Evolutionary conservation across 352 stramenopile species (phyloP).

Genomic region (Phytophthora uliginosa): DNA sequence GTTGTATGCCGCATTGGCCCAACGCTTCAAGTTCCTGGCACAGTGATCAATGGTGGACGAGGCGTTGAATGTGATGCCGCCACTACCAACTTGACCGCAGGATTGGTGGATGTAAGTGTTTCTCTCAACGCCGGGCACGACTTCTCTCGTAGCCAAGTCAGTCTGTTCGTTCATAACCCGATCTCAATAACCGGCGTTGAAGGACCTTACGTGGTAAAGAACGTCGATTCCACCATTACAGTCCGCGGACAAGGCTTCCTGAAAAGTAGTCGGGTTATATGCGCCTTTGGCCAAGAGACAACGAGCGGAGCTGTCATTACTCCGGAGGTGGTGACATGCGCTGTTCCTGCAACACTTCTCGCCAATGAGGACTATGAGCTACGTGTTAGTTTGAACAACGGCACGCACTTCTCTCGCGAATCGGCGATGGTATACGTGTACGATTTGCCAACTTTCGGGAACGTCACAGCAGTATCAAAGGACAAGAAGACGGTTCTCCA

Average conservation of each 20-base stretch:
- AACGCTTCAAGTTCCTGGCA: conserved; percentile 22
- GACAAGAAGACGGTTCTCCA: conserved; percentile 16
- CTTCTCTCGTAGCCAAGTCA: conserved; percentile 27
- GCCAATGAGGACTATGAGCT: conserved; percentile 27
- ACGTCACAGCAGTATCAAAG: neutral
- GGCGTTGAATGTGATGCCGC: conserved; percentile 20
- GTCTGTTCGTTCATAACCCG: conserved; percentile 29
- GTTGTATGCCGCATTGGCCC: conserved; percentile 35
- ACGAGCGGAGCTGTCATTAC: conserved; percentile 13
- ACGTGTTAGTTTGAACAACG: conserved; percentile 46
- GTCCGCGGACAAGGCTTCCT: conserved; percentile 39
- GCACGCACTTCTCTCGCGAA: conserved; percentile 32
- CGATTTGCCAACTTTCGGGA: conserved; percentile 31
- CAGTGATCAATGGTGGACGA: conserved; percentile 26
- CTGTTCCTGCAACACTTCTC: conserved; percentile 22
- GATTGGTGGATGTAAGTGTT: conserved; percentile 31
- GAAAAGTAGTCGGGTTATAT: conserved; percentile 19
- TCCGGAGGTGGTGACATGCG: conserved; percentile 28
- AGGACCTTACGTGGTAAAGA: conserved; percentile 25
- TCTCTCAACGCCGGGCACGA: conserved; percentile 53
- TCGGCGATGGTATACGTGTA: conserved; percentile 27
- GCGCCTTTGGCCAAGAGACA: conserved; percentile 24
- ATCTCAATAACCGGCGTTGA: conserved; percentile 33
- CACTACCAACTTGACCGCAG: neutral
- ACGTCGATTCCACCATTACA: conserved; percentile 19